Evolutionary conservation across 1,284 basidiomycete genomes (phyloP).

Genomic region (Puccinia polysora): DNA sequence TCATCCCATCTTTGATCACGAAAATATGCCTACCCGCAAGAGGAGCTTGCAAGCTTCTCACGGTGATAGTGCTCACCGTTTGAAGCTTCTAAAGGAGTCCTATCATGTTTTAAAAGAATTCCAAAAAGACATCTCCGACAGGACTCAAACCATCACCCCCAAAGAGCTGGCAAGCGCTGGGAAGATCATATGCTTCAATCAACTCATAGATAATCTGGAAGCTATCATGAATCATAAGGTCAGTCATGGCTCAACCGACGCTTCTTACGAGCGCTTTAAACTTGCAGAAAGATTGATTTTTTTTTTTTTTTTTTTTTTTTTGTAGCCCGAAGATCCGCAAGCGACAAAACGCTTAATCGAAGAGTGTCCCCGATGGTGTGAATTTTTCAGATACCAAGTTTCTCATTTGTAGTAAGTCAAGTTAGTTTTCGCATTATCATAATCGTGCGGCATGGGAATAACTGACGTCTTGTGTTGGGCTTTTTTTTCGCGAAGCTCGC

Average conservation of each 20-base stretch:
- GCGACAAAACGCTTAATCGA: neutral
- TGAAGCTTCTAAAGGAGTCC: conserved; percentile 4
- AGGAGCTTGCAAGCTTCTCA: neutral
- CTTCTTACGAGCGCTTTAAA: neutral
- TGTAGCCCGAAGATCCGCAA: neutral
- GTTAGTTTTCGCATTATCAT: neutral
- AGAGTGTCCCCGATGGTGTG: neutral
- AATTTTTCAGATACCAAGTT: conserved; percentile 28
- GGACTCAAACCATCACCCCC: neutral
- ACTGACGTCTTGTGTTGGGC: neutral
- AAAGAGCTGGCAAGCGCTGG: neutral
- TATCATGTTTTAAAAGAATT: conserved; percentile 18
- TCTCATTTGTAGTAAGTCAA: conserved; percentile 24
- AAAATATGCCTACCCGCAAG: conserved; percentile 2
- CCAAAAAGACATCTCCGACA: neutral
- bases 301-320: neutral
- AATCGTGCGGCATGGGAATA: neutral
- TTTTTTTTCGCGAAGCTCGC: conserved; percentile 7
- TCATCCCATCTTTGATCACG: neutral
- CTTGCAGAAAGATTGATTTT: neutral
- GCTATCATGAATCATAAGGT: conserved; percentile 19
- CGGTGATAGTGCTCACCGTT: neutral
- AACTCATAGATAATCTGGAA: conserved; percentile 10
- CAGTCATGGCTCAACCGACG: neutral
- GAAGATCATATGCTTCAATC: neutral